These are phyloP conservation scores for sweet orange (Citrus sinensis) DNA, from an alignment of 345 rosid species.

Conservation along the genomic window DNA sequence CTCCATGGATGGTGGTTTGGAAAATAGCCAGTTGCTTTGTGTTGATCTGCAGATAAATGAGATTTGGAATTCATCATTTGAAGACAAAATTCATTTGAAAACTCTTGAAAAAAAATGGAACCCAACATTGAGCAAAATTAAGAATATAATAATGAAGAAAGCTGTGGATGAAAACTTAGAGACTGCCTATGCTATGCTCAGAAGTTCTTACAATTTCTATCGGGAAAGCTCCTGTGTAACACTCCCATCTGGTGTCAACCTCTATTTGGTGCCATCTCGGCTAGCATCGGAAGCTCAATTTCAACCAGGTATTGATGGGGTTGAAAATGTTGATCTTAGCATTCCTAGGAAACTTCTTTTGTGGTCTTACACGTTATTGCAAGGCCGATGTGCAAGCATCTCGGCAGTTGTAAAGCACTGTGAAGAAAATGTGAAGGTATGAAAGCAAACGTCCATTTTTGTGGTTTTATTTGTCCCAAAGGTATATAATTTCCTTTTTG, in stretches of 20 bases:
- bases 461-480: not conserved
- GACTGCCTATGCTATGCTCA: slow-evolving; percentile 65
- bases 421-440: slow-evolving; percentile 88
- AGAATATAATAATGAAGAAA: slow-evolving; percentile 55
- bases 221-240: slow-evolving; percentile 71
- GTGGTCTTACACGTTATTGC: slow-evolving; percentile 84
- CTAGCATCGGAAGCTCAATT: slow-evolving; percentile 37
- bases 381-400: slow-evolving; percentile 72
- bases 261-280: slow-evolving; percentile 55
- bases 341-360: slow-evolving; percentile 86
- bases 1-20: slow-evolving; percentile 37
- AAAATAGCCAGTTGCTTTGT: slow-evolving; percentile 56
- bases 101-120: slow-evolving; percentile 68
- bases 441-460: slow-evolving; percentile 13
- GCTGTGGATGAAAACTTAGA: slow-evolving; percentile 63
- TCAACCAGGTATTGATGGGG: slow-evolving; percentile 56
- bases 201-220: slow-evolving; percentile 73
- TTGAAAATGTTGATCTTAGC: slow-evolving; percentile 82
- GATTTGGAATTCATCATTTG: slow-evolving; percentile 65
- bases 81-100: slow-evolving; percentile 50
- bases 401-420: slow-evolving; percentile 74
- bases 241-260: slow-evolving; percentile 63
- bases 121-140: slow-evolving; percentile 60
- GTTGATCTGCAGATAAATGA: slow-evolving; percentile 69
- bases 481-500: not conserved